These are phyloP conservation scores for Vitis hybrid DNA, from an alignment of 177 flowering plant species.

Conservation along the genomic window DNA sequence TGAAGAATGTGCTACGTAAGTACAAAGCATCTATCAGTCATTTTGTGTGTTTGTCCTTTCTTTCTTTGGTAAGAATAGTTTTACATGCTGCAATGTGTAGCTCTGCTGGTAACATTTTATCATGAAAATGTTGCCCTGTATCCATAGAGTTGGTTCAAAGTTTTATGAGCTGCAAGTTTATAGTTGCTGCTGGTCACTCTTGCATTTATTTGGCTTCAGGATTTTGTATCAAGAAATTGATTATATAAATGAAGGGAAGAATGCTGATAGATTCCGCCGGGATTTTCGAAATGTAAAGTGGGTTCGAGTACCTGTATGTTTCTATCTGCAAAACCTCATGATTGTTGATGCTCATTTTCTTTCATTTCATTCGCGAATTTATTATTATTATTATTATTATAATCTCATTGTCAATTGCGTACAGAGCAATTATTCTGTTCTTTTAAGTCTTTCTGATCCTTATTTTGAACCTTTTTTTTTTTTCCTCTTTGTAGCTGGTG, in stretches of 20 bases:
- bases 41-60: background rate
- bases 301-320: slow-evolving; percentile 98
- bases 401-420: background rate
- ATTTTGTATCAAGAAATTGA: slow-evolving; percentile 96
- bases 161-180: too few species aligned
- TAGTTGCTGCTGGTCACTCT: too few species aligned
- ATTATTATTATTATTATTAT: background rate
- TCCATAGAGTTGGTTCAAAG: too few species aligned
- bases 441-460: background rate
- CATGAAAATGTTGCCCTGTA: too few species aligned
- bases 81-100: too few species aligned
- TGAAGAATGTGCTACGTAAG: slow-evolving; percentile 93
- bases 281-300: slow-evolving; percentile 96
- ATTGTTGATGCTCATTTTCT: slow-evolving; percentile 2
- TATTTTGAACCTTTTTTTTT: background rate
- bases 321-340: slow-evolving; percentile 25
- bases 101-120: too few species aligned
- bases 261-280: slow-evolving; percentile 92
- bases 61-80: background rate
- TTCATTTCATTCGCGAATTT: background rate
- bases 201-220: slow-evolving; percentile 44
- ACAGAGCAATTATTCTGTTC: background rate
- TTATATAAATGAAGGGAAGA: slow-evolving; percentile 95
- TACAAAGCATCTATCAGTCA: background rate
- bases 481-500: slow-evolving; percentile 49